phyloP scores from a whole-genome alignment of 331 rosid species.

The Erythrophleum ivorense region DNA sequence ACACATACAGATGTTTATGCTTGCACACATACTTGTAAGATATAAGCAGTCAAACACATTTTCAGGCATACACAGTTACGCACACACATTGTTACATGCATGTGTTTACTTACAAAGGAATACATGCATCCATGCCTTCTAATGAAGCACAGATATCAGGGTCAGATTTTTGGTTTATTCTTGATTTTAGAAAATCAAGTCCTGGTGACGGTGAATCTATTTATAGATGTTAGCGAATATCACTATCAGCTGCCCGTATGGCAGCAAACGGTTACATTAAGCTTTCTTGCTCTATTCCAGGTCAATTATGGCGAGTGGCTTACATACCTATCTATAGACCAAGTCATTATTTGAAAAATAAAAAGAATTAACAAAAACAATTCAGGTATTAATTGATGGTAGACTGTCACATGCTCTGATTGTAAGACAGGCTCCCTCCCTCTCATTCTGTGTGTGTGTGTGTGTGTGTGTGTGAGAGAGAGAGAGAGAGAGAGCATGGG shows the following conservation, averaged over 20 bases:
- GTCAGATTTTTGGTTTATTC: constrained; percentile 5
- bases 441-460: too few species aligned
- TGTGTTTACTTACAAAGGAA: not conserved
- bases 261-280: too few species aligned
- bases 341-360: not conserved
- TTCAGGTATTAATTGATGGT: too few species aligned
- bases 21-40: constrained; percentile 20
- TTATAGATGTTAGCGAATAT: constrained; percentile 14
- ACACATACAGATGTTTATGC: constrained; percentile 20
- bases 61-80: not conserved
- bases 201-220: not conserved
- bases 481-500: too few species aligned
- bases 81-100: not conserved
- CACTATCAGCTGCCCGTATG: too few species aligned
- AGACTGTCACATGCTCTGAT: too few species aligned
- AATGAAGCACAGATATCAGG: constrained; percentile 8
- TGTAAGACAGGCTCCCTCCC: too few species aligned
- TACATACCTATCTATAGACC: not conserved
- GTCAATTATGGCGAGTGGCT: not conserved
- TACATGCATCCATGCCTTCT: not conserved
- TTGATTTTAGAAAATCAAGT: constrained; percentile 13
- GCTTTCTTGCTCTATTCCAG: constrained; percentile 11
- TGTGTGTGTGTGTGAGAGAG: too few species aligned
- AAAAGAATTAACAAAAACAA: not conserved
- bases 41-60: constrained; percentile 24